Base-by-base conservation (phyloP, 192 early-diverging fungal genomes). In the Coemansia sp. region DNA sequence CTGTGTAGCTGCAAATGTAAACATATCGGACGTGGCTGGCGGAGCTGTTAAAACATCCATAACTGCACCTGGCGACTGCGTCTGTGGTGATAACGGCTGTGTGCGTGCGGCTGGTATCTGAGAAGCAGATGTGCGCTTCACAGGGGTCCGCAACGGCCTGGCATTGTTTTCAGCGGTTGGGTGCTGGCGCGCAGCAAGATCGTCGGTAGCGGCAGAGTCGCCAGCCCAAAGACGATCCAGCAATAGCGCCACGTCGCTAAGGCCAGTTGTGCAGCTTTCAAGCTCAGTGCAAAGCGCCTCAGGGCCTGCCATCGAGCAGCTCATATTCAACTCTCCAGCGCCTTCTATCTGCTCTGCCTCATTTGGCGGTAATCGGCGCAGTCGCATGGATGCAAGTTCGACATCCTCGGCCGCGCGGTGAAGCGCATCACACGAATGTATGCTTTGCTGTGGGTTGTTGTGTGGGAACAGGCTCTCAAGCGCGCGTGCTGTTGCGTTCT, bases 321-420 rank as follows among this genome's bases (percentile, higher is more conserved):
- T 16, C 27, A 30, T 31, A 7, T 0, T 1, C 22, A 55, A 19
- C 0, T 26, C 16, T 31, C 12, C 26, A 27, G 54, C 27, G 52
- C 25, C 10, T 0, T 28, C 52, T 0, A 5, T 12, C 2, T 54
- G 52, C 23, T 0, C 27, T 2, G 3, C 4, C 10, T 55, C 27
- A 12, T 21, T 19, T 3, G 54, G 27, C 27, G 54, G 3, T 2
- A 14, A 7, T 5, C 16, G 22, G 16, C 26, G 7, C 16, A 62
- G 19, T 10, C 32, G 49, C 18, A 25, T 30, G 5, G 25, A 24
- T 26, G 62, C 58, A 60, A 71, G 68, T 12, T 30, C 62, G 19
- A 64, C 24, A 25, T 71, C 68, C 44, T 64, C 56, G 31, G 68
- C 49, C 38, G 62, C 62, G 47, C 54, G 54, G 0, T 23, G 26